Evolutionary conservation across 345 rosid species (phyloP).

Genomic region (Raphanus sativus): DNA sequence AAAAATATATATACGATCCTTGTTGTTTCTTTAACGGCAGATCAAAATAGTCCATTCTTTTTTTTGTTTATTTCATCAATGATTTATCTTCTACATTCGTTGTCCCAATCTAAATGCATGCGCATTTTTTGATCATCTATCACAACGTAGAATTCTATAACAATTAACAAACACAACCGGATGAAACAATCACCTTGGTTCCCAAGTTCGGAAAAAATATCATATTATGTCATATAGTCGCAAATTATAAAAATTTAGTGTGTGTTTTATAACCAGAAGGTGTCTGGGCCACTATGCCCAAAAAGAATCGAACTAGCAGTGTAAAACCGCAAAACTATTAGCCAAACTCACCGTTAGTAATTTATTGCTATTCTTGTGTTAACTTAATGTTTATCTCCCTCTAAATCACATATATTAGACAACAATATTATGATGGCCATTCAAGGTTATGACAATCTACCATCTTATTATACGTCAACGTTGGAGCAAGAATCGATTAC

Average conservation of each 20-base stretch:
- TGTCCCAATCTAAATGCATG: not conserved
- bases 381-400: not conserved
- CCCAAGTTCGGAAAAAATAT: too few relatives aligned
- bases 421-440: not conserved
- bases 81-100: too few relatives aligned
- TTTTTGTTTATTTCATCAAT: not conserved
- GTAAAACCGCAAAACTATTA: too few relatives aligned
- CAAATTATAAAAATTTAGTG: too few relatives aligned
- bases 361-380: not conserved
- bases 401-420: not conserved
- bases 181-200: too few relatives aligned
- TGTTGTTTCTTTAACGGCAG: not conserved
- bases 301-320: too few relatives aligned
- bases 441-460: not conserved
- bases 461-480: not conserved
- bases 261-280: too few relatives aligned
- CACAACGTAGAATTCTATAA: not conserved
- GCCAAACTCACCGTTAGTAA: too few relatives aligned
- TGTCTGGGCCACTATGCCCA: too few relatives aligned
- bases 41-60: not conserved
- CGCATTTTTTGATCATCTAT: not conserved
- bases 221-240: too few relatives aligned
- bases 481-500: conserved; percentile 10
- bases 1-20: not conserved
- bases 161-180: too few relatives aligned